Evolutionary conservation across 495 filamentous ascomycete genomes (phyloP).

Genomic region (Penicillium soppii): DNA sequence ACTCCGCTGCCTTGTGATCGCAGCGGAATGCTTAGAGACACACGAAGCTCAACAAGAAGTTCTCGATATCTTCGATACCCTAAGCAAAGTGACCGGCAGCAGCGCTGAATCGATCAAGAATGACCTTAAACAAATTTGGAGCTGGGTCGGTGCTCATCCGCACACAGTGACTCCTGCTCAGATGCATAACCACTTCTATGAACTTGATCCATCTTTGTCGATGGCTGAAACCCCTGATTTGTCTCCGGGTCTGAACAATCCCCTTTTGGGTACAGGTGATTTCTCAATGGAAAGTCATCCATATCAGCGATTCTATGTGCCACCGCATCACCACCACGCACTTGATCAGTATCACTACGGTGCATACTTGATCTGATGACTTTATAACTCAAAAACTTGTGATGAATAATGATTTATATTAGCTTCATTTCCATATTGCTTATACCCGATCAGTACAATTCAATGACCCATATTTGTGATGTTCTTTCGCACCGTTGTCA

Average conservation of each 20-base stretch:
- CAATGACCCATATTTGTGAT: no score
- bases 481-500: no score
- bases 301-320: slow-evolving; percentile 65
- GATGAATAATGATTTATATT: background rate
- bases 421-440: background rate
- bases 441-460: background rate
- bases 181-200: slow-evolving; percentile 23
- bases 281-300: slow-evolving; percentile 74
- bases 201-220: slow-evolving; percentile 21
- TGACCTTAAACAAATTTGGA: slow-evolving; percentile 74
- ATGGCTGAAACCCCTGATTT: slow-evolving; percentile 28
- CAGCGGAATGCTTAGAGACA: slow-evolving; percentile 68
- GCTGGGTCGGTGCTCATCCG: slow-evolving; percentile 54
- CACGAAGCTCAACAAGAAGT: slow-evolving; percentile 79
- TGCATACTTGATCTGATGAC: slow-evolving; percentile 20
- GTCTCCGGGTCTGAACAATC: slow-evolving; percentile 58
- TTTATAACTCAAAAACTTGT: background rate
- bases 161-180: slow-evolving; percentile 23
- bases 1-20: slow-evolving; percentile 74
- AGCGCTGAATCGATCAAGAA: slow-evolving; percentile 63
- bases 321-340: slow-evolving; percentile 34
- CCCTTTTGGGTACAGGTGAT: slow-evolving; percentile 63
- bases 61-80: slow-evolving; percentile 70
- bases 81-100: slow-evolving; percentile 79
- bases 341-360: slow-evolving; percentile 25